Evolutionary conservation across 805 yeast genomes (phyloP).

Genomic region (Cyberlindnera mississippiensis): DNA sequence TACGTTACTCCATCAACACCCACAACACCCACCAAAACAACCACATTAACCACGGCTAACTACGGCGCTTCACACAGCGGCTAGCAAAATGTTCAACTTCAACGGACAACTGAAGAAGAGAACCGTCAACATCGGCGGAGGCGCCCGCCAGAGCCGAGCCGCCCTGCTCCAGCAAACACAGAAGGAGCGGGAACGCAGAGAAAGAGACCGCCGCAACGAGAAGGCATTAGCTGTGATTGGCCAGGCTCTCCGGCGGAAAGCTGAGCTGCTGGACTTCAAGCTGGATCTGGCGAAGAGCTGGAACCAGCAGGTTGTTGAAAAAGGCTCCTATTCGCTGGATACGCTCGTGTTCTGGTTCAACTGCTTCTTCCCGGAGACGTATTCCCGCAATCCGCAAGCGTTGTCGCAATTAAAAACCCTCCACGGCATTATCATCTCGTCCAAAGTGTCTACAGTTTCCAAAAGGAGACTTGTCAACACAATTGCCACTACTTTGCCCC

Average conservation of each 20-base stretch:
- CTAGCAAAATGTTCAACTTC: too few relatives aligned
- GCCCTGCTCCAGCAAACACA: constrained; percentile 59
- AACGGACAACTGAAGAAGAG: constrained; percentile 59
- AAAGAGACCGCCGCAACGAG: constrained; percentile 45
- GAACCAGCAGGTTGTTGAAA: constrained; percentile 7
- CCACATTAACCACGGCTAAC: neutral
- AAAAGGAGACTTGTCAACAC: constrained; percentile 9
- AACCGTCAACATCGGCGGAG: constrained; percentile 57
- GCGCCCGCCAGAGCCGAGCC: constrained; percentile 30
- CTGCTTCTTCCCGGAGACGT: constrained; percentile 29
- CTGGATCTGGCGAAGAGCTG: constrained; percentile 19
- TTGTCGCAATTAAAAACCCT: constrained; percentile 9
- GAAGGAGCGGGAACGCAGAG: constrained; percentile 63
- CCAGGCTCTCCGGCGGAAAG: constrained; percentile 38
- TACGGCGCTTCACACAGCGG: too few relatives aligned
- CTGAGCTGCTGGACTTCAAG: constrained; percentile 32
- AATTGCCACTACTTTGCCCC: constrained; percentile 6
- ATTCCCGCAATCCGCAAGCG: constrained; percentile 11
- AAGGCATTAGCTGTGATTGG: constrained; percentile 52
- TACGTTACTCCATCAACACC: too few relatives aligned
- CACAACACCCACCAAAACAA: too few relatives aligned
- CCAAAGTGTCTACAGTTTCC: neutral
- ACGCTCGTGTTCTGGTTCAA: constrained; percentile 25
- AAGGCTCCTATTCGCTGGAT: constrained; percentile 1
- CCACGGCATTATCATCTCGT: neutral